Conservation (phyloP, 768 basidiomycete species). For the Boletus sp. region DNA sequence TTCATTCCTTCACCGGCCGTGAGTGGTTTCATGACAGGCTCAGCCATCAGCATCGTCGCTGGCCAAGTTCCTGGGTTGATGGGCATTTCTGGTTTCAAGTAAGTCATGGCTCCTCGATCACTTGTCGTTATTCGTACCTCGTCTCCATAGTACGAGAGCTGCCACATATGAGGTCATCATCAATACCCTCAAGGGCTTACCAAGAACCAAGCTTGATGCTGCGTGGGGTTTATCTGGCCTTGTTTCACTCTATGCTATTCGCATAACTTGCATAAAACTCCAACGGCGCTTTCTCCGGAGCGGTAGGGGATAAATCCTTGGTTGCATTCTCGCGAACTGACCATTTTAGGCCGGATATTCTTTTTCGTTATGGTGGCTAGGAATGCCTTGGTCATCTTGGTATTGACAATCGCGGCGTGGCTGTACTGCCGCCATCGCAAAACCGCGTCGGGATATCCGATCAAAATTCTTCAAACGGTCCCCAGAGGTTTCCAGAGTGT, state of each 20-base stretch:
- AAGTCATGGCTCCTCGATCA: constrained; percentile 27
- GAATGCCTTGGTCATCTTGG: constrained; percentile 83
- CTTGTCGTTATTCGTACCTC: not conserved
- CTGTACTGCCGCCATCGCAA: constrained; percentile 68
- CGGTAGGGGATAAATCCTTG: constrained; percentile 37
- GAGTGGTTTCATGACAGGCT: constrained; percentile 95
- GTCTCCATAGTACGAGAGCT: constrained; percentile 65
- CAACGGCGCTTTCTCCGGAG: constrained; percentile 58
- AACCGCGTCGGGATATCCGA: constrained; percentile 64
- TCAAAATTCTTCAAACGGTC: constrained; percentile 79
- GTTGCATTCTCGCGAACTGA: not conserved
- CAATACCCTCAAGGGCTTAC: constrained; percentile 84
- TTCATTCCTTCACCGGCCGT: constrained; percentile 87
- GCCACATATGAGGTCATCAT: constrained; percentile 87
- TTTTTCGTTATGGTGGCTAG: constrained; percentile 79
- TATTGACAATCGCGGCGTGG: constrained; percentile 87
- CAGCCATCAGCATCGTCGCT: constrained; percentile 87
- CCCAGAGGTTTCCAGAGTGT: constrained; percentile 78
- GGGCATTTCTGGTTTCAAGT: constrained; percentile 85
- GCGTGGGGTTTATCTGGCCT: constrained; percentile 86
- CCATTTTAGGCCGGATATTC: constrained; percentile 52
- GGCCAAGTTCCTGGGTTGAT: constrained; percentile 89
- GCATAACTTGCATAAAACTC: constrained; percentile 49
- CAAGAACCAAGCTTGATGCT: constrained; percentile 70
- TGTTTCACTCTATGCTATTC: constrained; percentile 64